These are phyloP conservation scores for Penicillium palitans DNA, from an alignment of 2,329 filamentous ascomycete species.

Conservation along the genomic window DNA sequence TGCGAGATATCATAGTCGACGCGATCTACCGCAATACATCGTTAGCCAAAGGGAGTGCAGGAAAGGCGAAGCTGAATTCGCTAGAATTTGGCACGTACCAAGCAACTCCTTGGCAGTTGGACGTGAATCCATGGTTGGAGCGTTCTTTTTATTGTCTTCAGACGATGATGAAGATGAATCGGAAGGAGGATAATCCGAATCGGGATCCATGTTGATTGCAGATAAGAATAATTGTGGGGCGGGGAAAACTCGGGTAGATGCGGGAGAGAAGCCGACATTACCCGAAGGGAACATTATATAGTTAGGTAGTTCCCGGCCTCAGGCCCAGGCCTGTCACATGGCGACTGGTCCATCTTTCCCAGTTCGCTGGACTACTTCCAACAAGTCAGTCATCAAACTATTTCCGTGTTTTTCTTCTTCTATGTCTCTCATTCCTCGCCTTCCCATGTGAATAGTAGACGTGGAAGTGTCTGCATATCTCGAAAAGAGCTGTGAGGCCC, in stretches of 20 bases:
- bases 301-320: background rate
- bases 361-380: background rate
- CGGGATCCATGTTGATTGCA: background rate
- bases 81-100: slow-evolving; percentile 20
- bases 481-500: background rate
- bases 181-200: background rate
- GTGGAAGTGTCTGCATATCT: background rate
- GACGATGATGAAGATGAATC: background rate
- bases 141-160: background rate
- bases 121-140: slow-evolving; percentile 36
- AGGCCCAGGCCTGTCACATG: background rate
- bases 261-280: background rate
- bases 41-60: background rate
- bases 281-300: background rate
- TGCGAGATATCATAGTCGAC: slow-evolving; percentile 48
- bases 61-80: background rate
- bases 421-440: background rate
- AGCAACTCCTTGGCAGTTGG: slow-evolving; percentile 32
- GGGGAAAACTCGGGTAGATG: background rate
- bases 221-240: background rate
- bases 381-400: background rate
- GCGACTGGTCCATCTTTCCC: background rate
- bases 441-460: background rate
- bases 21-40: slow-evolving; percentile 36
- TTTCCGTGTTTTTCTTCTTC: background rate